These are phyloP conservation scores for Lipomyces sp. DNA, from an alignment of 805 yeast genomes.

Conservation along the genomic window DNA sequence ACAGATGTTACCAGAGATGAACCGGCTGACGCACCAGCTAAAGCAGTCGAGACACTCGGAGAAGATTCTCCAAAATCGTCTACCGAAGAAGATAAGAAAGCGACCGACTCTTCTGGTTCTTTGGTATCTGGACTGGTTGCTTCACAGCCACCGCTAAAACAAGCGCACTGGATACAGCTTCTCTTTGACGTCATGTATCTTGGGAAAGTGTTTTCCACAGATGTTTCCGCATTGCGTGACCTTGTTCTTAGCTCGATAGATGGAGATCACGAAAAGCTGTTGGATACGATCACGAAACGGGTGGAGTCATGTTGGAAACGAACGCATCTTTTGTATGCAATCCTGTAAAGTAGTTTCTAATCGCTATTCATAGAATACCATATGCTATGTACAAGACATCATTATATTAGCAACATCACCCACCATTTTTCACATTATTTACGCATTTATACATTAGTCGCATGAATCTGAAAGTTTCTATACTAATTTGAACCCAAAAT, in stretches of 20 bases:
- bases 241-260: not conserved
- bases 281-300: constrained; percentile 15
- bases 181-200: constrained; percentile 31
- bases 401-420: not conserved
- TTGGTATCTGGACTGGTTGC: not conserved
- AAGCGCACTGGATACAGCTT: constrained; percentile 28
- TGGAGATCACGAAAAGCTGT: constrained; percentile 2
- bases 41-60: not conserved
- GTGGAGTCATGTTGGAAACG: constrained; percentile 32
- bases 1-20: not conserved
- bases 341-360: constrained; percentile 12
- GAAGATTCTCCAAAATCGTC: not conserved
- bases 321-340: constrained; percentile 28
- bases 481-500: not conserved
- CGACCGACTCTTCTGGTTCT: not conserved
- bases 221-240: constrained; percentile 7
- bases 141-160: constrained; percentile 3
- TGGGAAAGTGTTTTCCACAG: constrained; percentile 15
- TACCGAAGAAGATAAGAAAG: not conserved
- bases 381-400: constrained; percentile 2
- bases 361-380: not conserved
- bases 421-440: not conserved
- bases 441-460: not conserved
- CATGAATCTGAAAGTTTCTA: not conserved
- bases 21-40: not conserved